These are phyloP conservation scores for Pichia kluyveri DNA, from an alignment of 805 yeast species.

Conservation along the genomic window DNA sequence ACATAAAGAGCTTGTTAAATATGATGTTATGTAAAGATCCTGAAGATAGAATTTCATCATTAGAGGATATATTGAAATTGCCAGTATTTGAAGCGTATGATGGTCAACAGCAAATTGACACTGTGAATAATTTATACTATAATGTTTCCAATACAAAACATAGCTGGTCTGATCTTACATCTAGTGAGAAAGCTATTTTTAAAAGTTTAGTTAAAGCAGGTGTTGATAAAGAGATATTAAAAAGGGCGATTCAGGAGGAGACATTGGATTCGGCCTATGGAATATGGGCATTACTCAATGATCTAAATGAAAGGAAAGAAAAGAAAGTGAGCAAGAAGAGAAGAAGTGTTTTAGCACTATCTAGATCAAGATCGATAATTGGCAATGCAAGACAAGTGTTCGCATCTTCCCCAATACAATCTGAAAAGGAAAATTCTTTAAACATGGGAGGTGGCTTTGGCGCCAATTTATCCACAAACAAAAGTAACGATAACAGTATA, in stretches of 20 bases:
- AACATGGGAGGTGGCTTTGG: too few species aligned
- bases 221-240: constrained; percentile 53
- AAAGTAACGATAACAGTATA: neutral
- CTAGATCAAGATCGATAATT: constrained; percentile 16
- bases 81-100: constrained; percentile 40
- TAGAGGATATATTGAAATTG: constrained; percentile 40
- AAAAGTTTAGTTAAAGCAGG: constrained; percentile 52
- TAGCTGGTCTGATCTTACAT: constrained; percentile 25
- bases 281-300: constrained; percentile 60
- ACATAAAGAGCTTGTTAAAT: constrained; percentile 42
- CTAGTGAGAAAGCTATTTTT: constrained; percentile 52
- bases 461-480: neutral
- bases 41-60: constrained; percentile 43
- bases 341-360: constrained; percentile 22
- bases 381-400: constrained; percentile 15
- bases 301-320: constrained; percentile 40
- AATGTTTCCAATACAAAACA: constrained; percentile 20
- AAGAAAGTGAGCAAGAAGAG: constrained; percentile 21
- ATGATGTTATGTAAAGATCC: constrained; percentile 61
- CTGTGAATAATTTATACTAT: constrained; percentile 28
- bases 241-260: constrained; percentile 44
- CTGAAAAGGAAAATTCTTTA: neutral
- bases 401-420: constrained; percentile 9
- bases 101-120: constrained; percentile 34
- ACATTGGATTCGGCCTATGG: constrained; percentile 70